These are phyloP conservation scores for Schoenoplectus triqueter DNA, from an alignment of 202 grass and related monocot species.

Conservation along the genomic window DNA sequence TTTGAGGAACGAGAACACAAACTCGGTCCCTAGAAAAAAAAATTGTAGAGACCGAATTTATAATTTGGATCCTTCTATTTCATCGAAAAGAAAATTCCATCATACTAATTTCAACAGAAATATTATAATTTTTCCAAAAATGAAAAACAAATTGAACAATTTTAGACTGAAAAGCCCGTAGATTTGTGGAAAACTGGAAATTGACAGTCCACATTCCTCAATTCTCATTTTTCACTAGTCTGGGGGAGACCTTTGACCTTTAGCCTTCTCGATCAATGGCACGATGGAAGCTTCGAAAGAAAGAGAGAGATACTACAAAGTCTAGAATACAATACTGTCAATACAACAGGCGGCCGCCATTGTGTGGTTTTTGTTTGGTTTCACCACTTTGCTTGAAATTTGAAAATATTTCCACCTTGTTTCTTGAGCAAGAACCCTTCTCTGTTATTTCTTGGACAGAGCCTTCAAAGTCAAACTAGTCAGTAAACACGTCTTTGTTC, in stretches of 20 bases:
- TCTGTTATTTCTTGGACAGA: slow-evolving; percentile 6
- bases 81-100: no score
- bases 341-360: not conserved
- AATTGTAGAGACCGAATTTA: no score
- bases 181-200: not conserved
- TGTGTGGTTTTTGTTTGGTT: not conserved
- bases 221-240: not conserved
- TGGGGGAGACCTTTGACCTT: not conserved
- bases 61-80: no score
- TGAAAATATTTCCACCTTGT: not conserved
- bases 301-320: not conserved
- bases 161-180: not conserved
- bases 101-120: no score
- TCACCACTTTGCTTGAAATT: not conserved
- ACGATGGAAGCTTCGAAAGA: not conserved
- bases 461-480: not conserved
- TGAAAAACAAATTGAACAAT: no score
- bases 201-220: not conserved
- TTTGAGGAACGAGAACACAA: no score
- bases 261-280: not conserved
- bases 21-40: no score
- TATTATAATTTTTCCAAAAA: no score
- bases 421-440: not conserved
- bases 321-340: not conserved
- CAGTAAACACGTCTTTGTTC: not conserved